Evolutionary conservation across 345 rosid genomes (phyloP).

Genomic region (Bruguiera parviflora): DNA sequence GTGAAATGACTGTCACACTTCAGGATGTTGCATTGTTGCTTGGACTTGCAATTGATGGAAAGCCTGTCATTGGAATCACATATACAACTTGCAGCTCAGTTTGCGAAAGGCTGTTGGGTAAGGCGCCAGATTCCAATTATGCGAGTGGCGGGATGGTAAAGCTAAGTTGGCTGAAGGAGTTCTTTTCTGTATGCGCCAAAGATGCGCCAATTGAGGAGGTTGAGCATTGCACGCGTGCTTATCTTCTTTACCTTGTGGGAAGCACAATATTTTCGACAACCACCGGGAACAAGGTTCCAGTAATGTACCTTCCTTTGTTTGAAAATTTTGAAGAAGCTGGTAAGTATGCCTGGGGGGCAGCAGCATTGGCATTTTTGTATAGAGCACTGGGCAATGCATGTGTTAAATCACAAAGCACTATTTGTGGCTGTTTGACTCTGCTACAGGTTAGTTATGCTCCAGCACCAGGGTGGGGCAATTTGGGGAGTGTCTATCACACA

Average conservation of each 20-base stretch:
- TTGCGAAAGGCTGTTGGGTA: slow-evolving; percentile 68
- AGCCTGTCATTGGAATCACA: slow-evolving; percentile 87
- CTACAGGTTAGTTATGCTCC: slow-evolving; percentile 55
- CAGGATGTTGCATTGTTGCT: slow-evolving; percentile 72
- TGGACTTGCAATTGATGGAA: slow-evolving; percentile 86
- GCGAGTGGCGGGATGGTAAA: slow-evolving; percentile 99
- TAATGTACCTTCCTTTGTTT: slow-evolving; percentile 92
- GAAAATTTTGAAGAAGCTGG: slow-evolving; percentile 80
- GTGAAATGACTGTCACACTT: slow-evolving; percentile 92
- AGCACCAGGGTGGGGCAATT: slow-evolving; percentile 2
- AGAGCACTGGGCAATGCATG: slow-evolving; percentile 98
- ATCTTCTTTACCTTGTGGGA: slow-evolving; percentile 83
- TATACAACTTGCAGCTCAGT: slow-evolving; percentile 67
- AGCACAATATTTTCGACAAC: slow-evolving; percentile 94
- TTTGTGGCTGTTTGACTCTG: slow-evolving; percentile 91
- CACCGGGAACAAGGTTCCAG: slow-evolving; percentile 96
- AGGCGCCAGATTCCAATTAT: slow-evolving; percentile 60
- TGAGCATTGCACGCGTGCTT: slow-evolving; percentile 76
- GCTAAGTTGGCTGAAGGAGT: slow-evolving; percentile 93
- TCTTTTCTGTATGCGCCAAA: slow-evolving; percentile 64
- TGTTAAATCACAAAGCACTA: slow-evolving; percentile 91
- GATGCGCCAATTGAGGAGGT: slow-evolving; percentile 57
- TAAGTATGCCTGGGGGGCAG: slow-evolving; percentile 90
- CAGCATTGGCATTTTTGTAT: slow-evolving; percentile 84
- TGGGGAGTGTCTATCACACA: neutral